Base-by-base conservation (phyloP, 257 asterid species). In the Capsicum baccatum region DNA sequence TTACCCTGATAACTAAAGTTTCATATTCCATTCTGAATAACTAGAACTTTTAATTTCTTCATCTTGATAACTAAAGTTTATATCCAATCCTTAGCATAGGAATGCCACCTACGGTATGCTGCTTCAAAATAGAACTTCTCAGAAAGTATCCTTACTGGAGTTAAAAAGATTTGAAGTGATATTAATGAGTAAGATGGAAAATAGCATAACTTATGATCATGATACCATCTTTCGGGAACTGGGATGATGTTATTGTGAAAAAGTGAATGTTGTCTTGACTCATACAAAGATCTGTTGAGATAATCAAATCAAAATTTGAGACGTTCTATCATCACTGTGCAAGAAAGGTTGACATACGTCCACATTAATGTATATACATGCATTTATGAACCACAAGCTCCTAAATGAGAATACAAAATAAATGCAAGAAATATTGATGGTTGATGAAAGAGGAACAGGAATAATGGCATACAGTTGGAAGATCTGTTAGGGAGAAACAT, bases 1-100 rank as follows among this genome's bases (percentile, higher is more conserved):
- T 68, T 39, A 68, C 54, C 54, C 78, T 15, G 78, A 39, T 68
- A 68, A 68, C 26, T 68, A 39, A 62, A 68, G 78, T 15, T 68
- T 39, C 52, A 39, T 15, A 14, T 14, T 35, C 1, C 19, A 37
- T 14, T 67, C 52, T 60, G 35, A 26, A 37, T 7, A 37, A 16
- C 52, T 67, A 68, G 21, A 68, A 54, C 3, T 15, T 39, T 10
- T 16, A 26, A 39, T 39, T 68, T 62, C 69, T 62, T 19, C 21
- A 62, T 62, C 13, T 39, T 8, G 54, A 39, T 39, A 68, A 68
- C 50, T 39, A 16, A 68, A 68, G 78, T 39, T 68, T n/a, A 12
- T 64, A 8, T 15, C 78, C 78, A 68, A 15, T 15, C 26, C 19
- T 68, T 37, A 15, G 19, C 52, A 68, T 17, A 39, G 26, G 78